A percentile compares a stretch with the other conserved stretches of the same genome.
phyloP scores from a whole-genome alignment of 495 filamentous ascomycete genomes.

The Penicillium waksmanii region DNA sequence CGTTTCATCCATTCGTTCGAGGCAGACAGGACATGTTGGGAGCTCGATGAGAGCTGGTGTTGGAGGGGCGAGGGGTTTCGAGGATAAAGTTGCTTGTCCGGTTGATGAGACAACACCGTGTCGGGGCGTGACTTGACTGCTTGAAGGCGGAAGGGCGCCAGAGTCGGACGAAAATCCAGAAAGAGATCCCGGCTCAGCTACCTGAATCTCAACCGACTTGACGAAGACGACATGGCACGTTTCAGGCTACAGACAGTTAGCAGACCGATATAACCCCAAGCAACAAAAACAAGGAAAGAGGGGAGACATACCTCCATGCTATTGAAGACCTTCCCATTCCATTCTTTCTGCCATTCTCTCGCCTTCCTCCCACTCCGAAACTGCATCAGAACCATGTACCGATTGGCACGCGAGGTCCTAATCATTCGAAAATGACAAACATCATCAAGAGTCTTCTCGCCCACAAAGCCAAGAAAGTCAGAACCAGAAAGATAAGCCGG shows the following conservation, averaged over 20 bases:
- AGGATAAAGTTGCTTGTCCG: conserved; percentile 55
- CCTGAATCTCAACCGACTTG: conserved; percentile 77
- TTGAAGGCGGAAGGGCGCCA: conserved; percentile 47
- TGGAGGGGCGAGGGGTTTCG: conserved; percentile 87
- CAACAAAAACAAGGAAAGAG: conserved; percentile 6
- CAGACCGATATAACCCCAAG: conserved; percentile 1
- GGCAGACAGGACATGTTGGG: conserved; percentile 93
- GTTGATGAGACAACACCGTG: conserved; percentile 19
- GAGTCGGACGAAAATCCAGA: conserved; percentile 31
- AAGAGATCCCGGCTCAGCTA: conserved; percentile 32
- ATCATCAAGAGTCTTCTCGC: conserved; percentile 82
- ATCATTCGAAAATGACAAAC: conserved; percentile 97
- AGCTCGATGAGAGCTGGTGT: conserved; percentile 89
- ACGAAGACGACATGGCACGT: conserved; percentile 96
- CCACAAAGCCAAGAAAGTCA: conserved; percentile 91
- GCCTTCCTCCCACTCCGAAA: conserved; percentile 78
- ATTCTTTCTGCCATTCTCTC: conserved; percentile 77
- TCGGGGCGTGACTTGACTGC: conserved; percentile 35
- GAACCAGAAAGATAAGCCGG: conserved; percentile 89
- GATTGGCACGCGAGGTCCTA: conserved; percentile 81
- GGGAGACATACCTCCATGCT: conserved; percentile 76
- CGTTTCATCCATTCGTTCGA: conserved; percentile 98
- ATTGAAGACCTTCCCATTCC: conserved; percentile 95
- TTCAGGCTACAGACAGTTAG: conserved; percentile 68
- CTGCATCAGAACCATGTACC: conserved; percentile 98